phyloP scores from a whole-genome alignment of 164 flowering plant species.

The Stephania cephalantha region DNA sequence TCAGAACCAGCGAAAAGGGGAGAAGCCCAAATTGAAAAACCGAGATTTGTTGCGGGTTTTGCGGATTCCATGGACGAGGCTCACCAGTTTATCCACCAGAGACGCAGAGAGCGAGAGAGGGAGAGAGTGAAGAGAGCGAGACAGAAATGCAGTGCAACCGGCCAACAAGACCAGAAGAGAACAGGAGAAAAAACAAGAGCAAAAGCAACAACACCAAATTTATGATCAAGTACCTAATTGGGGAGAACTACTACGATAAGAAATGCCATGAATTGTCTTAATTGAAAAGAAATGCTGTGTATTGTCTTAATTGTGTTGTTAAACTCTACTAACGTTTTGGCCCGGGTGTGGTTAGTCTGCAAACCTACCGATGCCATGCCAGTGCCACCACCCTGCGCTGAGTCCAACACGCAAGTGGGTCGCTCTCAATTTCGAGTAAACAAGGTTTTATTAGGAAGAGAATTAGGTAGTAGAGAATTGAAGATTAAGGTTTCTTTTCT shows the following conservation, averaged over 20 bases:
- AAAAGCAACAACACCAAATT: not conserved
- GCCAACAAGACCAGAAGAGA: not conserved
- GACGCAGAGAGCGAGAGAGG: not conserved
- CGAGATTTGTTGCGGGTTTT: conserved; percentile 4
- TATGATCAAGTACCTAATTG: too few species aligned
- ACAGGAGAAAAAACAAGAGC: not conserved
- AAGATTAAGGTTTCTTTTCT: too few species aligned
- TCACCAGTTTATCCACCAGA: conserved; percentile 13
- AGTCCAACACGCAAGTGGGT: too few species aligned
- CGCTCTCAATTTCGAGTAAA: too few species aligned
- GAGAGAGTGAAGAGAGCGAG: not conserved
- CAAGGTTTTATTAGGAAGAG: too few species aligned
- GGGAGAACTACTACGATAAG: not conserved
- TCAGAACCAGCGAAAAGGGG: not conserved
- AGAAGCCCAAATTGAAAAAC: not conserved
- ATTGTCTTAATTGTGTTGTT: not conserved
- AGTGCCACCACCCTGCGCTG: too few species aligned
- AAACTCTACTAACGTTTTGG: too few species aligned
- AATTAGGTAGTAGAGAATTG: too few species aligned
- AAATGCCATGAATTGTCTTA: not conserved
- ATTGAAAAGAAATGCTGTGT: too few species aligned
- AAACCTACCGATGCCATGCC: too few species aligned
- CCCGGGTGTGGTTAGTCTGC: too few species aligned
- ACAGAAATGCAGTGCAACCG: not conserved
- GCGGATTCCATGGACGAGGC: conserved; percentile 5